Base-by-base conservation (phyloP, 2,329 filamentous ascomycete species). In the Trichoderma hamatum region DNA sequence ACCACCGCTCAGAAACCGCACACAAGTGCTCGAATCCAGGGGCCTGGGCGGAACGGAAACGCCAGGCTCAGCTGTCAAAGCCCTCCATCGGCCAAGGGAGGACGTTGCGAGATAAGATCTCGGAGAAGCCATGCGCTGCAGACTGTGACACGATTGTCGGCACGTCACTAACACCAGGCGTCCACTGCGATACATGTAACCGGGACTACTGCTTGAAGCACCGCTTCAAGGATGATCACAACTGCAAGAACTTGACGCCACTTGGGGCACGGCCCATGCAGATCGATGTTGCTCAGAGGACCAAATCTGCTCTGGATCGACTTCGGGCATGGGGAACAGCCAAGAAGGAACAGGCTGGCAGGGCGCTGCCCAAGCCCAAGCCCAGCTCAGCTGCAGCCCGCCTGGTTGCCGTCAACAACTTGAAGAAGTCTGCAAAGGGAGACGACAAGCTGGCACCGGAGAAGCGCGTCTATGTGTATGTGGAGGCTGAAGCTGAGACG, bases 351-450 rank as follows among this genome's bases (percentile, higher is more conserved):
- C 83, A 87, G 67, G 86, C 89, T n/a, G 84, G 80, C 14, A 79
- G 85, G 32, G 83, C 83, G 6, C 81, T 91, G 16, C 86, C 90
- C 1, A 89, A 90, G 73, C 84, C 89, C 21, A 89, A 89, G 75
- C 86, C 88, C 2, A 85, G 85, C 43, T 86, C 84, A 1, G 85
- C 90, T 0, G 86, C 91, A 0, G 88, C 89, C 60, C 86, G 90
- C 2, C 74, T 92, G 21, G 83, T 89, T 3, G 92, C 91, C 6
- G 84, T 95, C 7, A 93, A 93, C 72, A 88, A 86, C 11, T 83
- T 99, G 52, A 97, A 97, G 82, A 91, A 91, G 77, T 89, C 87
- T 0, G 95, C 96, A 2, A 97, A 97, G 81, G 96, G 96, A 1
- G 95, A 98, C 72, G 89, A 89, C 11, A 95, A 93, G 75, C 80